A percentile compares a stretch with the other conserved stretches of the same genome.
phyloP scores from a whole-genome alignment of 2,329 filamentous ascomycete genomes.

The Didymella arachidicola region DNA sequence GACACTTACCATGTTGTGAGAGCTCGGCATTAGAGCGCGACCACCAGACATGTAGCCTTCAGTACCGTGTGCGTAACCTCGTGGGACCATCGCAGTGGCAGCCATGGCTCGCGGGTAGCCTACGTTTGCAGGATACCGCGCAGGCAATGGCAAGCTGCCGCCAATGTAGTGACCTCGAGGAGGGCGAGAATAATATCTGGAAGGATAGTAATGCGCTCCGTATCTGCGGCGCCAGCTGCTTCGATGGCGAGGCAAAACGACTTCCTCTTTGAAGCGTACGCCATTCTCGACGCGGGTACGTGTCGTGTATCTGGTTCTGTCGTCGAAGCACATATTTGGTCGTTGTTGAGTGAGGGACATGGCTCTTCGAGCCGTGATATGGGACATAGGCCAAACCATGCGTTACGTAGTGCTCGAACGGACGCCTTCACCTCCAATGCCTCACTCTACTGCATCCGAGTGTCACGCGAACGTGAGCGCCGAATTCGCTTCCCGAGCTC shows the following conservation, averaged over 20 bases:
- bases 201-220: slow-evolving; percentile 40
- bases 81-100: slow-evolving; percentile 10
- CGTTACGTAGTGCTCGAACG: background rate
- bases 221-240: slow-evolving; percentile 32
- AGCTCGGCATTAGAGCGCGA: slow-evolving; percentile 30
- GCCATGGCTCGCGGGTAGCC: slow-evolving; percentile 10
- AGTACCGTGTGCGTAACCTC: slow-evolving; percentile 23
- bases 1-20: slow-evolving; percentile 36
- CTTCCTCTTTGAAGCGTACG: slow-evolving; percentile 21
- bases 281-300: slow-evolving; percentile 26
- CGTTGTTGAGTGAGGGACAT: background rate
- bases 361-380: background rate
- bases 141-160: slow-evolving; percentile 12
- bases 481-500: background rate
- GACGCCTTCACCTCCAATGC: background rate
- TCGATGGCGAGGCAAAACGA: slow-evolving; percentile 16
- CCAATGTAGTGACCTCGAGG: slow-evolving; percentile 23
- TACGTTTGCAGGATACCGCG: slow-evolving; percentile 19
- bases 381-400: background rate
- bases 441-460: background rate
- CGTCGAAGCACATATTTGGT: slow-evolving; percentile 37
- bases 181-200: slow-evolving; percentile 34
- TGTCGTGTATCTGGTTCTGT: slow-evolving; percentile 29
- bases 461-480: background rate
- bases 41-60: slow-evolving; percentile 25